Base-by-base conservation (phyloP, 192 early-diverging fungal genomes). In the Gigaspora rosea region DNA sequence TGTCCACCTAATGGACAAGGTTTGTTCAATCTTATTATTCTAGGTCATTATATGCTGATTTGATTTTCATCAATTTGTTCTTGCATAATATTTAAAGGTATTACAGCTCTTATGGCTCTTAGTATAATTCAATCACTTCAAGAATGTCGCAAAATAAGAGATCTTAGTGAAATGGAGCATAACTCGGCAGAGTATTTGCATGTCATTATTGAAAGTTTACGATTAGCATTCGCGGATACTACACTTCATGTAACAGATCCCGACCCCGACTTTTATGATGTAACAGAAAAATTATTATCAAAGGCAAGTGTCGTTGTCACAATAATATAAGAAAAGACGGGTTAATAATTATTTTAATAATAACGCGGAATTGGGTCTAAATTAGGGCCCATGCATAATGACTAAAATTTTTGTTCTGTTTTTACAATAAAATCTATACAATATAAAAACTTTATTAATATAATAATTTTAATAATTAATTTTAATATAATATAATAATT, bases 201-300 rank as follows among this genome's bases (percentile, higher is more conserved):
- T 71, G 71, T 85, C 13, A 18, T 94, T 1, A 92, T 92, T 27
- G 92, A 94, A 75, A 84, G 85, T 15, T 78, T 94, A 67, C 82
- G 91, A 0, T 68, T 94, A n/a, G 92, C 92, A 6, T 95, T 95
- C 89, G 91, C 90, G 2, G 94, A 95, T 76, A 82, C 87, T n/a
- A 83, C 83, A 50, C 81, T 80, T 54, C 88, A 85, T 77, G 87
- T 95, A 13, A 82, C 88, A 36, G 93, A 95, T 77, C 92, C 92
- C 27, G 85, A 86, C 6, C 92, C 92, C 27, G 85, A 86, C 6
- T 78, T 82, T 59, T 76, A 80, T 16, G 16, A 72, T 15, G 78
- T 83, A 47, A 89, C 91, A 35, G 65, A 86, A 33, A 75, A 80
- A 36, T 78, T 94, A n/a, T 80, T 94, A 18, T 80, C 73, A 22